Conservation (phyloP, 352 stramenopile genomes). For the Globisporangium camurandrum region DNA sequence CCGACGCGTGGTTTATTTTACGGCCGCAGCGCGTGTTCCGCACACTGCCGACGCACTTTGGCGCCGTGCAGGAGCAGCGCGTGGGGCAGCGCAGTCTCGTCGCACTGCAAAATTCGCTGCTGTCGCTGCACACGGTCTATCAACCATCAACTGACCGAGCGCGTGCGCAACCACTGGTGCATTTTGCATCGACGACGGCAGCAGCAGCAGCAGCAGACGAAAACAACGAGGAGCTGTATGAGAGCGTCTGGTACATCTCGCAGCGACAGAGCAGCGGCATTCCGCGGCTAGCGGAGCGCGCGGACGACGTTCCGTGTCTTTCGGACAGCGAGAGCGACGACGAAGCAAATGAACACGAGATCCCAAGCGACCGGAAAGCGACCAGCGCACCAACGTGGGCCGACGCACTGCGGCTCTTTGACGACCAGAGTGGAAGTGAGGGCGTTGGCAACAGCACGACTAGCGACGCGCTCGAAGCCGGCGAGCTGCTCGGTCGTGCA, state of each 20-base stretch:
- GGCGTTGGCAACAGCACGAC: neutral
- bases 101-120: constrained; percentile 12
- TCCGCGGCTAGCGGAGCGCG: constrained; percentile 20
- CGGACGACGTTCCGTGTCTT: constrained; percentile 41
- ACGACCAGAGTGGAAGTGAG: constrained; percentile 3
- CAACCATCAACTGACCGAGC: constrained; percentile 18
- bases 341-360: too few relatives aligned
- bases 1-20: constrained; percentile 33
- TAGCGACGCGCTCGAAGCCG: constrained; percentile 22
- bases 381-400: constrained; percentile 15
- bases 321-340: constrained; percentile 78
- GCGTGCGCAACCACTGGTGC: constrained; percentile 16
- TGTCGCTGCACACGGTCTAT: constrained; percentile 15
- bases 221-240: constrained; percentile 10
- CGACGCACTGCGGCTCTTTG: constrained; percentile 24
- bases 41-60: constrained; percentile 29
- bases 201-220: neutral
- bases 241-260: constrained; percentile 40
- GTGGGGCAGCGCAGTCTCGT: constrained; percentile 34
- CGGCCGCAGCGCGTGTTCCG: constrained; percentile 43
- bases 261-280: constrained; percentile 15
- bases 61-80: constrained; percentile 21
- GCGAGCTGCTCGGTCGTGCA: constrained; percentile 27
- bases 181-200: neutral
- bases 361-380: constrained; percentile 9